phyloP scores from a whole-genome alignment of 2,329 filamentous ascomycete genomes.

The Juglanconis sp. region DNA sequence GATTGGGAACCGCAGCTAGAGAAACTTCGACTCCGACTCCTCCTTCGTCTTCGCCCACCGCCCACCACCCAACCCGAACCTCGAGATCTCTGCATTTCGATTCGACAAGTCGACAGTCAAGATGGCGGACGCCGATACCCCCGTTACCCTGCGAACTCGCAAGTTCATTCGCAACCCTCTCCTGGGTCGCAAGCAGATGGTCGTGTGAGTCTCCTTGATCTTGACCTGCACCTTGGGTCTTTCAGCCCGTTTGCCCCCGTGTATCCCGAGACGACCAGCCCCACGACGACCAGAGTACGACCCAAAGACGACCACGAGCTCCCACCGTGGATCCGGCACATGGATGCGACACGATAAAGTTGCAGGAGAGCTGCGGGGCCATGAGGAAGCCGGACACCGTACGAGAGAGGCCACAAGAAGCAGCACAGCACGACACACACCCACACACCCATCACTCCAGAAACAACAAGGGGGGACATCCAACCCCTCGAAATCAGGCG shows the following conservation, averaged over 20 bases:
- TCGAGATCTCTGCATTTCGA: slow-evolving; percentile 21
- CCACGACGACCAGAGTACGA: not conserved
- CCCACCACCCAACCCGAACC: not conserved
- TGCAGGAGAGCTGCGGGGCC: not conserved
- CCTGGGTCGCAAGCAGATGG: slow-evolving; percentile 98
- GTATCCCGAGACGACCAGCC: not conserved
- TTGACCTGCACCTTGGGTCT: slow-evolving; percentile 4
- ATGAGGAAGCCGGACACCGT: not conserved
- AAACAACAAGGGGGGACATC: too few relatives aligned
- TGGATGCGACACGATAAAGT: not conserved
- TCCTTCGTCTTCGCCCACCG: not conserved
- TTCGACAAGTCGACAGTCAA: slow-evolving; percentile 49
- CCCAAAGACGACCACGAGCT: not conserved
- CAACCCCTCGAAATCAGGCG: too few relatives aligned
- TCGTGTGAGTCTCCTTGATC: slow-evolving; percentile 71
- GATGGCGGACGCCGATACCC: slow-evolving; percentile 81
- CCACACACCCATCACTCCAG: not conserved
- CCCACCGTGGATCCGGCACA: not conserved
- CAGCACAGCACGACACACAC: not conserved
- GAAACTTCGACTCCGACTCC: slow-evolving; percentile 1
- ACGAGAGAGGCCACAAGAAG: too few relatives aligned
- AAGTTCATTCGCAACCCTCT: slow-evolving; percentile 99
- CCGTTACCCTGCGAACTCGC: slow-evolving; percentile 91
- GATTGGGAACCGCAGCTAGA: not conserved
- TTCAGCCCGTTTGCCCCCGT: slow-evolving; percentile 16